phyloP scores from a whole-genome alignment of 306 rosid species.

The Cyclanthera cordifolia region DNA sequence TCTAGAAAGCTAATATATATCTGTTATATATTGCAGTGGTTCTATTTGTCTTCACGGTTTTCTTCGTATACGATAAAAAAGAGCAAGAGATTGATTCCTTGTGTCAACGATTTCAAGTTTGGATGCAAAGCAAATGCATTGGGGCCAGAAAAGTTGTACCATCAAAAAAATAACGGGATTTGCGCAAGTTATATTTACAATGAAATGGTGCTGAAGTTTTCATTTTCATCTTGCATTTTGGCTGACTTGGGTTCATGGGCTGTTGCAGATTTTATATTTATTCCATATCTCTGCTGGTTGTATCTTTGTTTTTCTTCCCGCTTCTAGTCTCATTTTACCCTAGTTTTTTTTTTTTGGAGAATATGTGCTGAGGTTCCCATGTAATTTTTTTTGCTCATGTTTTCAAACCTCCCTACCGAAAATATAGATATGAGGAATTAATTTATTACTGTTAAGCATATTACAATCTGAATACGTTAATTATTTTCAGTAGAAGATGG shows the following conservation, averaged over 20 bases:
- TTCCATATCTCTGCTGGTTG: background rate
- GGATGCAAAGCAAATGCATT: conserved; percentile 50
- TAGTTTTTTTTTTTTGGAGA: background rate
- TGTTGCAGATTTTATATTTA: background rate
- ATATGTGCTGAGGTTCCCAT: background rate
- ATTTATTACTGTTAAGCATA: background rate
- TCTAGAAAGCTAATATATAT: background rate
- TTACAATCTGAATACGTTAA: background rate
- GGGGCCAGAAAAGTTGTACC: conserved; percentile 28
- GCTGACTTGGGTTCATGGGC: background rate
- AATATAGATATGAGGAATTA: background rate
- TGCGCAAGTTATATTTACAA: background rate
- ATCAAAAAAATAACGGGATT: conserved; percentile 47
- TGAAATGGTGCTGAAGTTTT: background rate
- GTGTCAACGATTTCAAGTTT: conserved; percentile 28
- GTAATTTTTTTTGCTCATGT: background rate
- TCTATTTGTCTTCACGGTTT: conserved; percentile 44
- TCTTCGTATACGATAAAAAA: conserved; percentile 61
- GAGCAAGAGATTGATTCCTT: conserved; percentile 63
- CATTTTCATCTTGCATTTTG: background rate
- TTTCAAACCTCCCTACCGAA: background rate
- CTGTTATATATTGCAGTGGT: conserved; percentile 41
- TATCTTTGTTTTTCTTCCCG: background rate
- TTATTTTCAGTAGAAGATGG: background rate
- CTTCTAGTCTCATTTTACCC: background rate